Evolutionary conservation across 257 asterid genomes (phyloP), one percentile per base, ranked within the genome.

Genomic region (Nicotiana attenuata): DNA sequence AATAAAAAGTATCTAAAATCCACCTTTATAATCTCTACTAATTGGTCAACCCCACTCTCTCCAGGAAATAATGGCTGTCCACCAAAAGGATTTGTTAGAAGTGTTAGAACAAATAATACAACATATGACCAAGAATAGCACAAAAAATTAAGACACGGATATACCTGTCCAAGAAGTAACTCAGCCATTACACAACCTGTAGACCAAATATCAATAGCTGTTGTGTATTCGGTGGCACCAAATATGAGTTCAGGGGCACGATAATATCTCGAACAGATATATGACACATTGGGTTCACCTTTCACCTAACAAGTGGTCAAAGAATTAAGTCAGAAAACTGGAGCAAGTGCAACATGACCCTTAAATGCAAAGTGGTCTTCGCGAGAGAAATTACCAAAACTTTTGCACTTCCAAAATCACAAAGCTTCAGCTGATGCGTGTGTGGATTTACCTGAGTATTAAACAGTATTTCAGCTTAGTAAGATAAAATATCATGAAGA

Each of bases 191-290:
- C 99, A 86, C 99, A 95, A 79, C 99, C 99, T 77, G 96, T 89
- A 57, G 99, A 95, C 99, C 99, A 95, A 88, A 95, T 91, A 86
- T 95, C 99, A 80, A 92, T 93, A 73, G 99, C 97, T 81, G 99
- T 89, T 81, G 99, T 95, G 87, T 95, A 95, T 86, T 95, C 99
- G 80, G 98, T 95, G 85, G 99, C 99, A 85, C 99, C 99, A 81
- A 95, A 95, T 86, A 95, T 93, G 87, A 95, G 99, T 89, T 95
- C 99, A 82, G 99, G 99, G 82, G 99, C 99, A 65, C 99, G 99
- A 84, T 95, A 95, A 86, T 95, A 95, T 91, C 99, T 90, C 52
- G 99, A 95, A 85, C 99, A 95, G 78, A 95, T 95, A 82, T 95
- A 95, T 78, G 99, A 95, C 59, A 95, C 97, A 83, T 95, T 95